phyloP scores from a whole-genome alignment of 108 stramenopile genomes.

The Asterionellopsis glacialis region DNA sequence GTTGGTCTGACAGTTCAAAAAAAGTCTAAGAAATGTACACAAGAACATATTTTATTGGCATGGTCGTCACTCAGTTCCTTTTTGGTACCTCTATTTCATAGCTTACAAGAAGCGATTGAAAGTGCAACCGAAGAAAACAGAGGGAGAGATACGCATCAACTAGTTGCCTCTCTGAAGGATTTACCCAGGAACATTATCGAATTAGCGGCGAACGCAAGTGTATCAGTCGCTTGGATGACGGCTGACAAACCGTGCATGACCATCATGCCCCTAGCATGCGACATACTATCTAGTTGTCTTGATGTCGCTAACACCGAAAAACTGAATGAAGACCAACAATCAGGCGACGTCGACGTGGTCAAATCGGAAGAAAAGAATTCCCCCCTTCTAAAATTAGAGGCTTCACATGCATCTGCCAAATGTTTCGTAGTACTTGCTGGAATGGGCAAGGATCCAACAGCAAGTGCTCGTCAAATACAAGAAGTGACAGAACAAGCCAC shows the following conservation, averaged over 20 bases:
- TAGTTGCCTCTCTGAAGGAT: too few species aligned
- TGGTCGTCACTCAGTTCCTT: background rate
- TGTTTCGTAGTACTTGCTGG: background rate
- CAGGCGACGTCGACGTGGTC: background rate
- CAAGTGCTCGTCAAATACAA: slow-evolving; percentile 1
- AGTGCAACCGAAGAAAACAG: background rate
- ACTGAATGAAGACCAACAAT: background rate
- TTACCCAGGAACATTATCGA: background rate
- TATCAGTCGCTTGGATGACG: background rate
- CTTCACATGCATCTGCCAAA: background rate
- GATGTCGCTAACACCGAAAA: background rate
- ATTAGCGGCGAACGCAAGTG: background rate
- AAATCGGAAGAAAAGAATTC: background rate
- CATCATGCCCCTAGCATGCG: background rate
- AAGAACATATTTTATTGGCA: background rate
- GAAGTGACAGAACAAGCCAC: slow-evolving; percentile 21
- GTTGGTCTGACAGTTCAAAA: background rate
- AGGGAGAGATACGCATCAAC: too few species aligned
- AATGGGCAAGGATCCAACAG: too few species aligned
- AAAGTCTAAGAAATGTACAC: background rate
- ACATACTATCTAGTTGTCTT: background rate
- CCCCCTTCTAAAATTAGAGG: background rate
- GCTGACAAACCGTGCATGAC: too few species aligned
- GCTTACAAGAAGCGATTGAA: background rate
- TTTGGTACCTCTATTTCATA: background rate